Evolutionary conservation across 2,329 filamentous ascomycete genomes (phyloP).

Genomic region (Penicillium sp.): DNA sequence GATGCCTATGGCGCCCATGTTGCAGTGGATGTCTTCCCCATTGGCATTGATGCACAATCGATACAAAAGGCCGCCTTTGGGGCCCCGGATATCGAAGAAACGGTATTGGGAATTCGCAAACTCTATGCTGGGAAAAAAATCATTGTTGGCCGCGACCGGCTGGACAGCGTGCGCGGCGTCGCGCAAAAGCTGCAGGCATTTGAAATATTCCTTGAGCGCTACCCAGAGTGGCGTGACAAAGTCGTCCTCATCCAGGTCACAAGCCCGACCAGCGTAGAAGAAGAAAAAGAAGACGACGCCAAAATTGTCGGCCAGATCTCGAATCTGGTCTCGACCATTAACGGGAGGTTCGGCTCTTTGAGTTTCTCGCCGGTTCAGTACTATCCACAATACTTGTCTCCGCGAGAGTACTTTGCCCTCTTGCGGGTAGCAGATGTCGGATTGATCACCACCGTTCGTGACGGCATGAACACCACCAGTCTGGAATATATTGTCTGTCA

Average conservation of each 20-base stretch:
- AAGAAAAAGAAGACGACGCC: slow-evolving; percentile 72
- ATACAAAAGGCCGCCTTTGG: slow-evolving; percentile 73
- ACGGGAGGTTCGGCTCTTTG: slow-evolving; percentile 81
- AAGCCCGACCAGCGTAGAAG: slow-evolving; percentile 75
- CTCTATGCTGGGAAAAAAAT: slow-evolving; percentile 88
- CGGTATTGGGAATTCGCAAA: slow-evolving; percentile 65
- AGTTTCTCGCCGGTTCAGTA: slow-evolving; percentile 89
- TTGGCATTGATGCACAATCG: slow-evolving; percentile 83
- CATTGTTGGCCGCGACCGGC: slow-evolving; percentile 88
- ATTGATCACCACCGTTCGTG: slow-evolving; percentile 89
- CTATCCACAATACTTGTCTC: slow-evolving; percentile 86
- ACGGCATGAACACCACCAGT: slow-evolving; percentile 97
- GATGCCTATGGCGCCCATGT: slow-evolving; percentile 86
- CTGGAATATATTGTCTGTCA: slow-evolving; percentile 93
- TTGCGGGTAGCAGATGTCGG: slow-evolving; percentile 85
- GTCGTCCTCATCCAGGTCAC: slow-evolving; percentile 95
- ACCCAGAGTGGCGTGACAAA: slow-evolving; percentile 86
- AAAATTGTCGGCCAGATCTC: slow-evolving; percentile 86
- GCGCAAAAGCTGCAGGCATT: slow-evolving; percentile 96
- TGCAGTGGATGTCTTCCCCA: slow-evolving; percentile 88
- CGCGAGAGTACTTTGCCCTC: slow-evolving; percentile 92
- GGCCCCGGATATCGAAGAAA: slow-evolving; percentile 65
- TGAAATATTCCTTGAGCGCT: slow-evolving; percentile 82
- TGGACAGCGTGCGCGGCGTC: slow-evolving; percentile 88
- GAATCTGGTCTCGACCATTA: slow-evolving; percentile 85